Percentiles rank a stretch among this genome's conserved stretches.
These are phyloP conservation scores for Rhododendron vialii DNA, from an alignment of 148 eudicot species.

Conservation along the genomic window DNA sequence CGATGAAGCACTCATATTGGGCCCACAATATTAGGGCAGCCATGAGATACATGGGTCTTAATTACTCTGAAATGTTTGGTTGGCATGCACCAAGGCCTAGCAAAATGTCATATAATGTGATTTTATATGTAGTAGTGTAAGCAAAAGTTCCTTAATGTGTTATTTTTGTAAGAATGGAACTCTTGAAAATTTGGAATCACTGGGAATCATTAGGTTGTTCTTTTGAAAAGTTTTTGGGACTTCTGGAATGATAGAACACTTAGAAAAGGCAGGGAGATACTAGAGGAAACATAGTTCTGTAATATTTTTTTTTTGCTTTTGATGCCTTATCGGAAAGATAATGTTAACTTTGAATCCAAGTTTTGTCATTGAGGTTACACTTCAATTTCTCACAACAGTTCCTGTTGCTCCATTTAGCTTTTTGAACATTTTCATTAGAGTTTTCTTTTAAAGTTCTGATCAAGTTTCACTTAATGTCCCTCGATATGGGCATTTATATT, in stretches of 20 bases:
- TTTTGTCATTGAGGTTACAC: not conserved
- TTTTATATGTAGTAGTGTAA: not conserved
- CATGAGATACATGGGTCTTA: not conserved
- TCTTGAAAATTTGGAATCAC: not conserved
- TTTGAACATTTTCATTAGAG: not conserved
- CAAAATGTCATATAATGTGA: not conserved
- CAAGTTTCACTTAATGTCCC: constrained; percentile 5
- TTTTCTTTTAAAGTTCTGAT: not conserved
- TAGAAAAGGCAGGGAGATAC: not conserved
- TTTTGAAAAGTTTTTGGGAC: not conserved
- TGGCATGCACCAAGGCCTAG: not conserved
- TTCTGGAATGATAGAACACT: not conserved
- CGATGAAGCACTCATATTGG: not conserved
- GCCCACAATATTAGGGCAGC: not conserved
- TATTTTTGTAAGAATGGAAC: not conserved
- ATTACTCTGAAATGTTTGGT: not conserved
- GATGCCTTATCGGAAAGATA: not conserved
- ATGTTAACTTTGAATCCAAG: not conserved
- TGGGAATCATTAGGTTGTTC: not conserved
- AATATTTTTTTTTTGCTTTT: not conserved
- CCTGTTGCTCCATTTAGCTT: not conserved
- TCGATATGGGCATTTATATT: not conserved
- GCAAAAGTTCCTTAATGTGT: not conserved
- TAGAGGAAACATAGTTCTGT: not conserved
- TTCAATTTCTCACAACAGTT: not conserved